phyloP scores from a whole-genome alignment of 257 asterid species.

The Solanum boliviense region DNA sequence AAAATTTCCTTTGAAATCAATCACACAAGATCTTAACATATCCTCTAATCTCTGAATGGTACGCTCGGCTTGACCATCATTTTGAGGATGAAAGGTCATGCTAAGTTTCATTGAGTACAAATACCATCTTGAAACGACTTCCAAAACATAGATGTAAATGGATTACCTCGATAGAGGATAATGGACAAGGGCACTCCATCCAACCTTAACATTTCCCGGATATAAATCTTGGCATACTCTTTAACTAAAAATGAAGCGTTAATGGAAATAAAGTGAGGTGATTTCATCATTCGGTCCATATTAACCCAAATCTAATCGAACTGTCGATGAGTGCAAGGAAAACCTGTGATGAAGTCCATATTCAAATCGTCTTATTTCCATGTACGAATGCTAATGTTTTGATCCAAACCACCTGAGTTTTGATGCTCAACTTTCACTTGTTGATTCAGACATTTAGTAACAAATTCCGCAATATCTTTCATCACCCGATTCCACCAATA shows the following conservation, averaged over 20 bases:
- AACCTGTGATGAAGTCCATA: not conserved
- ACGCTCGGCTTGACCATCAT: not conserved
- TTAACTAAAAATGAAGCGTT: not conserved
- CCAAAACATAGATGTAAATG: not conserved
- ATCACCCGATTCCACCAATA: not conserved
- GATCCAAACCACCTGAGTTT: not conserved
- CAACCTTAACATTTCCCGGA: not conserved
- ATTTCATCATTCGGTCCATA: not conserved
- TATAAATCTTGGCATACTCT: not conserved
- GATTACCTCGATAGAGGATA: not conserved
- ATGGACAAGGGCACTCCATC: not conserved
- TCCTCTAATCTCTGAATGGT: not conserved
- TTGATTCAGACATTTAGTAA: not conserved
- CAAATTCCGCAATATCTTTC: not conserved
- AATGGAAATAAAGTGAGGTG: not conserved
- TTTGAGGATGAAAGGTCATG: not conserved
- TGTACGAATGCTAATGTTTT: too few relatives aligned
- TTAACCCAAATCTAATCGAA: not conserved
- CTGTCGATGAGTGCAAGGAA: not conserved
- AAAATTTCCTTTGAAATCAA: not conserved
- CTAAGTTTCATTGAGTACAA: not conserved
- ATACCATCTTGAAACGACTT: not conserved
- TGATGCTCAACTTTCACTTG: not conserved
- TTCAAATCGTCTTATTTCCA: not conserved
- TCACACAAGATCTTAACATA: not conserved